These are phyloP conservation scores for Poa annua DNA, from an alignment of 176 grass and related monocot genomes.

Conservation along the genomic window DNA sequence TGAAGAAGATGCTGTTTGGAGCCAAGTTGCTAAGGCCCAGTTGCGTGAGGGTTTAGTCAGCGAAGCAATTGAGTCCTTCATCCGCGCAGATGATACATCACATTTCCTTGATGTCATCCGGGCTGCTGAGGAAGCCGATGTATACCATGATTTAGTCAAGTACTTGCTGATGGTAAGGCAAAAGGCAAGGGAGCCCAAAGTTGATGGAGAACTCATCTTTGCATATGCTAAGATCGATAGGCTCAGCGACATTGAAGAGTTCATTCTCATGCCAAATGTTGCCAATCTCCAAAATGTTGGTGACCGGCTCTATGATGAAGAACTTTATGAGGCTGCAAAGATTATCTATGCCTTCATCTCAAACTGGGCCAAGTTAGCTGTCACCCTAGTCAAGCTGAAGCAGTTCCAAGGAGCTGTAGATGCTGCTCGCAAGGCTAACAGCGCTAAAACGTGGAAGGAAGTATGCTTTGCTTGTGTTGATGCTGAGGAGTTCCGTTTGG, in stretches of 20 bases:
- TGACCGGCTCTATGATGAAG: conserved; percentile 86
- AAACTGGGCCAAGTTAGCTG: conserved; percentile 96
- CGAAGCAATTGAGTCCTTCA: conserved; percentile 98
- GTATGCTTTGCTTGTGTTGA: conserved; percentile 99
- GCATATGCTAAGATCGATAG: conserved; percentile 94
- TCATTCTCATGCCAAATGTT: conserved; percentile 99
- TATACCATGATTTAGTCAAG: conserved; percentile 83
- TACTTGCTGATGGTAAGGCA: conserved; percentile 91
- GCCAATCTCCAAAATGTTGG: conserved; percentile 95
- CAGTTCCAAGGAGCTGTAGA: conserved; percentile 98
- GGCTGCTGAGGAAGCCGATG: conserved; percentile 78
- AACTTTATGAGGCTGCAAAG: conserved; percentile 98
- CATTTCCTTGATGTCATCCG: conserved; percentile 92
- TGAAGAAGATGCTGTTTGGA: conserved; percentile 98
- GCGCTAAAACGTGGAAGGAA: conserved; percentile 94
- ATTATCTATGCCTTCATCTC: conserved; percentile 98
- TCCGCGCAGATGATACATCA: conserved; percentile 84
- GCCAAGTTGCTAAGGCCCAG: conserved; percentile 93
- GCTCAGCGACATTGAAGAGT: conserved; percentile 90
- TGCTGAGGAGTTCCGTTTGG: conserved; percentile 92
- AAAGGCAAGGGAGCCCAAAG: conserved; percentile 79
- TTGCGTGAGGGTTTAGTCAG: conserved; percentile 87
- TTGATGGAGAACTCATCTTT: conserved; percentile 91
- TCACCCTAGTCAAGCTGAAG: conserved; percentile 85
- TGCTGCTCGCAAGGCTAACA: conserved; percentile 96